phyloP scores from a whole-genome alignment of 176 grass and related monocot species.

The Panicum miliaceum region DNA sequence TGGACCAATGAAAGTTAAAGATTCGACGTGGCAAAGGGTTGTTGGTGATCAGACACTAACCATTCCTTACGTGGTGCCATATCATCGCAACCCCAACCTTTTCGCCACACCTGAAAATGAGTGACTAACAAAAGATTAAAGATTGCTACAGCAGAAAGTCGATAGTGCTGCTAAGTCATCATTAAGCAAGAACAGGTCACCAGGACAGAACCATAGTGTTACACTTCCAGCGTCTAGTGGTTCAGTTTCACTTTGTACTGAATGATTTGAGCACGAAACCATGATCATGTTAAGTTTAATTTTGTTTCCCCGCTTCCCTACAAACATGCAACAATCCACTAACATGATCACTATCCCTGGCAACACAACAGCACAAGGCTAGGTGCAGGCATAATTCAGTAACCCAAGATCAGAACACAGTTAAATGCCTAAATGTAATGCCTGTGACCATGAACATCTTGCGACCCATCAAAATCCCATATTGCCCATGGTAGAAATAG shows the following conservation, averaged over 20 bases:
- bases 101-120: slow-evolving; percentile 17
- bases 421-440: background rate
- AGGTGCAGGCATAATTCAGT: background rate
- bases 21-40: slow-evolving; percentile 16
- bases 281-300: background rate
- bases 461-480: background rate
- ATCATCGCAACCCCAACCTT: background rate
- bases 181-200: slow-evolving; percentile 6
- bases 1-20: slow-evolving; percentile 36
- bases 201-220: slow-evolving; percentile 6
- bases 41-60: slow-evolving; percentile 14
- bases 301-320: background rate
- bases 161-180: background rate
- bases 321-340: background rate
- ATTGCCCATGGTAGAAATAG: background rate
- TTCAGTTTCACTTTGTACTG: background rate
- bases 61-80: slow-evolving; percentile 20
- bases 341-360: background rate
- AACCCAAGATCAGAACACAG: background rate
- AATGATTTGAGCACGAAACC: background rate
- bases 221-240: background rate
- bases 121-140: slow-evolving; percentile 17
- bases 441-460: background rate
- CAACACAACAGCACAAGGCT: background rate
- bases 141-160: background rate